Conservation (phyloP, 306 rosid species). For the Castanopsis chinensis region DNA sequence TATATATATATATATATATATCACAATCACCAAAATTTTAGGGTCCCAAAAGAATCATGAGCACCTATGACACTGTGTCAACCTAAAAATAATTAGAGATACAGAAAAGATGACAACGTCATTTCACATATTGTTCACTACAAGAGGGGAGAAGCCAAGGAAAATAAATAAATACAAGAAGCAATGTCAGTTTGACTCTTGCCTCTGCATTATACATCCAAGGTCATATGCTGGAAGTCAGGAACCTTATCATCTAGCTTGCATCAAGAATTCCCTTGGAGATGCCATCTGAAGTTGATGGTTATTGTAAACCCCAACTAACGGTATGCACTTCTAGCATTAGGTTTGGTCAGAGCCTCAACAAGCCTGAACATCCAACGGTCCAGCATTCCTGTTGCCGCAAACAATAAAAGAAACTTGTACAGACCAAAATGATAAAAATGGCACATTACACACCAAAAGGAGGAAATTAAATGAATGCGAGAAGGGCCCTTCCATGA, state of each 20-base stretch:
- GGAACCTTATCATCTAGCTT: background rate
- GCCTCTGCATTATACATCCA: conserved; percentile 12
- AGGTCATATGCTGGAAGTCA: background rate
- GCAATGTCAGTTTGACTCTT: conserved; percentile 7
- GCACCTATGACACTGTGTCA: no score
- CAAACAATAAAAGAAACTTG: background rate
- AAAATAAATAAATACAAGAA: background rate
- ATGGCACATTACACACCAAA: background rate
- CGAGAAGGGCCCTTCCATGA: background rate
- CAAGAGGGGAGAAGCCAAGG: background rate
- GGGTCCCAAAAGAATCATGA: no score
- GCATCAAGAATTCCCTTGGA: conserved; percentile 3
- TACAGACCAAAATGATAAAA: conserved; percentile 1
- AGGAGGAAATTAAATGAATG: background rate
- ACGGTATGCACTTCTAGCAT: conserved; percentile 43
- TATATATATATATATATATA: no score
- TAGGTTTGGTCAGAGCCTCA: conserved; percentile 72
- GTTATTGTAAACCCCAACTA: conserved; percentile 8
- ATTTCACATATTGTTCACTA: no score
- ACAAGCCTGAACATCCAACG: conserved; percentile 90
- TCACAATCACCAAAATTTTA: no score
- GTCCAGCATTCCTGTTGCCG: conserved; percentile 78
- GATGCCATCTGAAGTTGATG: background rate
- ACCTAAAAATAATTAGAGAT: no score
- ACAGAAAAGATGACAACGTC: no score